A percentile compares a stretch with the other conserved stretches of the same genome.
These are phyloP conservation scores for Macrocybe gigantea DNA, from an alignment of 768 basidiomycete species.

Conservation along the genomic window DNA sequence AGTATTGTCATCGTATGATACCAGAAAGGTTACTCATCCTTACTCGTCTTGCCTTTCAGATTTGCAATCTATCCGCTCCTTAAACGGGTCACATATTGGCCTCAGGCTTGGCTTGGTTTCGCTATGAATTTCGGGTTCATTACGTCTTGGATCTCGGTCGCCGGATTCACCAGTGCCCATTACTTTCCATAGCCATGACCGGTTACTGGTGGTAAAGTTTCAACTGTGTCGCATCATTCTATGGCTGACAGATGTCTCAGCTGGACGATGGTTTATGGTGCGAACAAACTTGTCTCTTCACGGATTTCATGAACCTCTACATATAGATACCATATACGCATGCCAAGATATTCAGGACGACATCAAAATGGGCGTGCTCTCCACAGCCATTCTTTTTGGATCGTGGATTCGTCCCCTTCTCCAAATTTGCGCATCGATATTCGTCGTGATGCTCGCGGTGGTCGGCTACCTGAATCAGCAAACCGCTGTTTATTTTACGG, in stretches of 20 bases:
- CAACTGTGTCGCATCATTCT: neutral
- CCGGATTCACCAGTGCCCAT: conserved; percentile 21
- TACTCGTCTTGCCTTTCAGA: conserved; percentile 11
- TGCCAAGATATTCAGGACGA: conserved; percentile 78
- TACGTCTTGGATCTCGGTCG: conserved; percentile 40
- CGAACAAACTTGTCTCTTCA: neutral
- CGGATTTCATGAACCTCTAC: neutral
- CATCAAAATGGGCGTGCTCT: conserved; percentile 64
- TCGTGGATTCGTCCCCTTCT: conserved; percentile 53
- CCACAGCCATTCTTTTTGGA: conserved; percentile 71
- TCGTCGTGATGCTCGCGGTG: conserved; percentile 44
- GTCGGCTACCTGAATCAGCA: conserved; percentile 51
- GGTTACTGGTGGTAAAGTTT: conserved; percentile 41
- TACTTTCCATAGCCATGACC: conserved; percentile 29
- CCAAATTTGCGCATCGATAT: conserved; percentile 40
- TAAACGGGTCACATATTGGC: conserved; percentile 55
- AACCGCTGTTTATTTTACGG: conserved; percentile 37
- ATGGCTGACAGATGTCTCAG: conserved; percentile 14
- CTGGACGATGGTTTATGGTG: conserved; percentile 47
- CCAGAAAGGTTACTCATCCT: neutral
- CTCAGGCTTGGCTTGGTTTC: conserved; percentile 56
- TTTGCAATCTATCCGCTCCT: conserved; percentile 46
- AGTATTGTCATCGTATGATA: conserved; percentile 6
- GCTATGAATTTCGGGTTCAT: conserved; percentile 52
- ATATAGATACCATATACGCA: conserved; percentile 43